Evolutionary conservation across 139 green algal genomes (phyloP), one percentile per base, ranked within the genome.

Genomic region (Micromonas pusilla): DNA sequence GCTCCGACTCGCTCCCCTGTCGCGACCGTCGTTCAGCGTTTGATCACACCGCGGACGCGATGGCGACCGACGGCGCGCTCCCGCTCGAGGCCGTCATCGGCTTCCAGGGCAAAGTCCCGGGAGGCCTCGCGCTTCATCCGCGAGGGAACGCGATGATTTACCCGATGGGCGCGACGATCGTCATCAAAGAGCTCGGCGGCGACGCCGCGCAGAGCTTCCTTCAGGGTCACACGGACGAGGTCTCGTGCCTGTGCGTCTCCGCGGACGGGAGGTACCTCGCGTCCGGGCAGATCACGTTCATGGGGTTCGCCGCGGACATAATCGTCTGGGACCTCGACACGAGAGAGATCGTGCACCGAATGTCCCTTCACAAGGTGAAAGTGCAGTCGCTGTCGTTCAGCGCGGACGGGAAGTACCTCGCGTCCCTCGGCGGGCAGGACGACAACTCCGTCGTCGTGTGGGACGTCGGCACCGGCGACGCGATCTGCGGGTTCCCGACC

Each of bases 381-480:
- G 87, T 96, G 0, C 88, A 93, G 76, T 83, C 86, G 0, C 83
- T 95, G 34, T 80, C 85, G 30, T 95, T 95, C 66, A 91, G 84
- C 0, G 77, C 53, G 52, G 86, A 92, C 72, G 89, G 93, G 54
- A 38, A 72, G 1, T 89, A 85, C 68, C 79, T 96, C 4, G 90
- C 88, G 4, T 94, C 88, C 0, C 77, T 96, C 9, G 92, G 92
- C 16, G 92, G 92, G 1, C 85, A 88, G 28, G 91, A 96, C 79
- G 90, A 96, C 84, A 92, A 92, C 75, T 82, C 85, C 16, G 82
- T 96, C 76, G 91, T 96, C 32, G 79, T 97, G 28, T 97, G 92
- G 92, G 85, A 94, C 71, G 90, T 95, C 6, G 75, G 85, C 36
- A 89, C 76, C 3, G 90, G 90, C 23, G 81, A 88, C 33, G 86